Conservation (phyloP, 805 yeast species). For the Sugiyamaella floridensis region DNA sequence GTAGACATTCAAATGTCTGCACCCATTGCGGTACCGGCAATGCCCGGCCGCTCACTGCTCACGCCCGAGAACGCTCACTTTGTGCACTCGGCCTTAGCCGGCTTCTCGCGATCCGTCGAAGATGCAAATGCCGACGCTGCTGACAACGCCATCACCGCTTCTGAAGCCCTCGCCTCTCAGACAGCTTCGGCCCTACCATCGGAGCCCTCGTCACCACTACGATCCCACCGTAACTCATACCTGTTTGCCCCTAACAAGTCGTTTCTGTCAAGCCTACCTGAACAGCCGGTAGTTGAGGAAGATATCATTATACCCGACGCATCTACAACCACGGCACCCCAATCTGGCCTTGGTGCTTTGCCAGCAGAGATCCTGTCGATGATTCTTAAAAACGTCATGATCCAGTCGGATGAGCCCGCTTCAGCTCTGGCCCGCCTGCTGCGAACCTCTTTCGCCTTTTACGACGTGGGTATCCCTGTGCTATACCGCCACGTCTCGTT, state of each 20-base stretch:
- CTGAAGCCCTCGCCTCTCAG: slow-evolving; percentile 8
- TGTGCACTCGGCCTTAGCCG: not conserved
- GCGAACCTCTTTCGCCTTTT: slow-evolving; percentile 26
- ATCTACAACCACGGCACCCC: not conserved
- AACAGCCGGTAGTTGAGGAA: not conserved
- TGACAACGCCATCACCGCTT: slow-evolving; percentile 8
- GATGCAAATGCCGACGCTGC: slow-evolving; percentile 2
- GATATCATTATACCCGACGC: not conserved
- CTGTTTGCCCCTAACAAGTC: slow-evolving; percentile 6
- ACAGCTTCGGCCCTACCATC: not conserved
- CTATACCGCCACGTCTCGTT: slow-evolving; percentile 41
- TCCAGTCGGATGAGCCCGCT: slow-evolving; percentile 12
- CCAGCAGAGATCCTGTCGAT: slow-evolving; percentile 25
- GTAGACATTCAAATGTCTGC: not conserved
- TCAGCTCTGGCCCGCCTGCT: slow-evolving; percentile 19
- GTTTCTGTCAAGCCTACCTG: slow-evolving; percentile 4
- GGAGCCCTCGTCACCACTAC: slow-evolving; percentile 4
- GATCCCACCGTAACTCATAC: slow-evolving; percentile 2
- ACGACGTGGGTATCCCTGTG: slow-evolving; percentile 31
- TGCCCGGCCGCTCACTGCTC: not conserved
- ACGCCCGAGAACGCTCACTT: not conserved
- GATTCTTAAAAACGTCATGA: slow-evolving; percentile 22
- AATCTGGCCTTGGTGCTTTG: slow-evolving; percentile 13
- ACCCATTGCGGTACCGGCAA: slow-evolving; percentile 1
- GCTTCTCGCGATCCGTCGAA: not conserved